phyloP scores from a whole-genome alignment of 2,329 filamentous ascomycete species.

The Orbilia javanica region DNA sequence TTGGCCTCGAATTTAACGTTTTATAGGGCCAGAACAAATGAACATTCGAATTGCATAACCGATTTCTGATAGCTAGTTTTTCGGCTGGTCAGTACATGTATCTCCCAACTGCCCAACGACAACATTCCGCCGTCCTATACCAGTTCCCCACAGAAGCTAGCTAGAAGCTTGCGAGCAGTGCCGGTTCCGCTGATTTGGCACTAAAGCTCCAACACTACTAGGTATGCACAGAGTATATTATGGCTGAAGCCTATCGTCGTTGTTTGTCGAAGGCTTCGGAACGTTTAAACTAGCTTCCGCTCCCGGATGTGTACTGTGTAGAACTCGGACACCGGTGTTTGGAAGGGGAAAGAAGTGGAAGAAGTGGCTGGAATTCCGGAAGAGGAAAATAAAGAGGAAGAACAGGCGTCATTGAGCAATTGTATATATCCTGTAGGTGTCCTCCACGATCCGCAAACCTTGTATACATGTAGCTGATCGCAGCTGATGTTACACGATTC shows the following conservation, averaged over 20 bases:
- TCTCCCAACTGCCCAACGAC: background rate
- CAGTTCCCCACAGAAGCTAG: slow-evolving; percentile 9
- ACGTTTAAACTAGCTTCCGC: slow-evolving; percentile 13
- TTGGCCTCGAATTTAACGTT: slow-evolving; percentile 16
- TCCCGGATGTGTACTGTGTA: background rate
- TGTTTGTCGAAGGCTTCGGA: background rate
- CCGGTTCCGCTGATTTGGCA: slow-evolving; percentile 18
- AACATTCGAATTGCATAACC: slow-evolving; percentile 18
- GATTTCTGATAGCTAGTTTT: slow-evolving; percentile 19
- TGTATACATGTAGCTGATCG: background rate
- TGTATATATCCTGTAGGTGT: slow-evolving; percentile 4
- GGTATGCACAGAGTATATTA: background rate
- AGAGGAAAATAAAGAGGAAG: no score
- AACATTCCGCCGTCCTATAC: no score
- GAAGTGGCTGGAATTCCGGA: no score
- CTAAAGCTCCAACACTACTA: background rate
- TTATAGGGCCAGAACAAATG: background rate
- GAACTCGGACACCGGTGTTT: background rate
- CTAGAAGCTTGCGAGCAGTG: background rate
- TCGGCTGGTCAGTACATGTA: slow-evolving; percentile 2
- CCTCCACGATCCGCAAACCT: slow-evolving; percentile 1
- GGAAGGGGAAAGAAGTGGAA: no score
- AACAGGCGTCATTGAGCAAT: background rate
- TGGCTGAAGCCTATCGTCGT: slow-evolving; percentile 8
- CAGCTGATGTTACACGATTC: slow-evolving; percentile 8